These are phyloP conservation scores for Penicillium atrosanguineum DNA, from an alignment of 495 filamentous ascomycete genomes.

Conservation along the genomic window DNA sequence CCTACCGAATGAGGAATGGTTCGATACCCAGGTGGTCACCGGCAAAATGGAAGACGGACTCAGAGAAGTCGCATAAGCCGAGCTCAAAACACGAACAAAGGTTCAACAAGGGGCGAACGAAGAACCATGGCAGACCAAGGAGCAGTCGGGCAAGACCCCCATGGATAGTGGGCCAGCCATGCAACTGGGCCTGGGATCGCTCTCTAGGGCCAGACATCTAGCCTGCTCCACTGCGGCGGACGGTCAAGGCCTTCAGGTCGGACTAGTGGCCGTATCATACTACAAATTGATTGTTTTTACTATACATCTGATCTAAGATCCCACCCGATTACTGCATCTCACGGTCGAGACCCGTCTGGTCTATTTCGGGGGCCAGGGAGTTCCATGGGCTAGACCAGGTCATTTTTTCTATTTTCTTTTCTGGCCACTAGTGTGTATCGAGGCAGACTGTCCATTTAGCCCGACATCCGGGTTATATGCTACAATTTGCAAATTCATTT, in stretches of 20 bases:
- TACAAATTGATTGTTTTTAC: slow-evolving; percentile 4
- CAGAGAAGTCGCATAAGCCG: slow-evolving; percentile 20
- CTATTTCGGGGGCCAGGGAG: slow-evolving; percentile 13
- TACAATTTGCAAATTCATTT: slow-evolving; percentile 2
- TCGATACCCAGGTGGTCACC: slow-evolving; percentile 3
- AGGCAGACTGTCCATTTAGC: background rate
- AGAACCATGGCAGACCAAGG: slow-evolving; percentile 16
- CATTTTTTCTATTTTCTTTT: slow-evolving; percentile 6
- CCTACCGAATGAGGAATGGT: slow-evolving; percentile 13
- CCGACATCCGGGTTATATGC: slow-evolving; percentile 4
- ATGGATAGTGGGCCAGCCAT: slow-evolving; percentile 23
- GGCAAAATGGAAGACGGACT: slow-evolving; percentile 20
- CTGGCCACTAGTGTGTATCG: background rate
- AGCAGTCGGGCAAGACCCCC: slow-evolving; percentile 16
- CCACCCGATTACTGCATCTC: slow-evolving; percentile 10
- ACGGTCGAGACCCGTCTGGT: slow-evolving; percentile 16
- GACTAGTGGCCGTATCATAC: slow-evolving; percentile 8
- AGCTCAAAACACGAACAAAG: slow-evolving; percentile 10
- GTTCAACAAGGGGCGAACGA: slow-evolving; percentile 8
- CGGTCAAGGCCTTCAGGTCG: slow-evolving; percentile 13
- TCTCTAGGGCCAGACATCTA: slow-evolving; percentile 11
- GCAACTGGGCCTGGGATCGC: slow-evolving; percentile 19
- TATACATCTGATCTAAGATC: slow-evolving; percentile 20
- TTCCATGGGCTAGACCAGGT: slow-evolving; percentile 2
- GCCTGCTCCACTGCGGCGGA: slow-evolving; percentile 9